Conservation (phyloP, 495 filamentous ascomycete genomes). For the Parathielavia hyrcaniae region DNA sequence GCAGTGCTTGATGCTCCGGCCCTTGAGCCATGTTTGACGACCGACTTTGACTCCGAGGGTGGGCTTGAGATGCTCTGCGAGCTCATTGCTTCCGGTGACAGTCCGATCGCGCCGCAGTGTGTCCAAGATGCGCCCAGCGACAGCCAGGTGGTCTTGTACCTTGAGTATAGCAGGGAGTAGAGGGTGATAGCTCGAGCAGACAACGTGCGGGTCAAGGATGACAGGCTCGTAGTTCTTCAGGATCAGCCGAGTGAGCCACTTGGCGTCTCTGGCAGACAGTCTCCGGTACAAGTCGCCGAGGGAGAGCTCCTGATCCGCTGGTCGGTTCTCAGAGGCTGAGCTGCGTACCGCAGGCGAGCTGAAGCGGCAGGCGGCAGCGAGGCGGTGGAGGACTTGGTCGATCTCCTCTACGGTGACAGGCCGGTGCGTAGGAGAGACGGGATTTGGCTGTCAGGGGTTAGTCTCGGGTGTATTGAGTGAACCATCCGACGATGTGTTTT, state of each 20-base stretch:
- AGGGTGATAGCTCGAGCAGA: conserved; percentile 49
- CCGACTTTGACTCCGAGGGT: conserved; percentile 67
- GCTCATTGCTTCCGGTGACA: conserved; percentile 22
- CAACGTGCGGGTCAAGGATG: conserved; percentile 38
- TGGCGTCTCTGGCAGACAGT: conserved; percentile 64
- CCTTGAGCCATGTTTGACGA: conserved; percentile 65
- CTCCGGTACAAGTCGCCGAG: conserved; percentile 54
- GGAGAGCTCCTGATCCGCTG: conserved; percentile 38
- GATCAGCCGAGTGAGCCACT: conserved; percentile 82
- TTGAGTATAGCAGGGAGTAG: conserved; percentile 57
- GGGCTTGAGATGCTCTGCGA: conserved; percentile 49
- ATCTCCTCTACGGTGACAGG: conserved; percentile 67
- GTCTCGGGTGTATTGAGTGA: conserved; percentile 1
- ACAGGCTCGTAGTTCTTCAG: conserved; percentile 69
- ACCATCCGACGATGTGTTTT: conserved; percentile 26
- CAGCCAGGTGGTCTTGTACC: conserved; percentile 52
- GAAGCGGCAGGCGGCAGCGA: conserved; percentile 62
- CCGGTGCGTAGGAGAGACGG: conserved; percentile 26
- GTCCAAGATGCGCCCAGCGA: conserved; percentile 31
- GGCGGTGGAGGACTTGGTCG: conserved; percentile 53
- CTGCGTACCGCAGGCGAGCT: conserved; percentile 60
- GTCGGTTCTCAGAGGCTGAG: conserved; percentile 33
- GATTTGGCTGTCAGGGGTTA: conserved; percentile 35
- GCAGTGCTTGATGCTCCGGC: conserved; percentile 69
- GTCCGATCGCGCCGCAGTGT: conserved; percentile 16